Evolutionary conservation across 441 rosid genomes (phyloP), one percentile per base, ranked within the genome.

Genomic region (Pelargonium fulgidum): DNA sequence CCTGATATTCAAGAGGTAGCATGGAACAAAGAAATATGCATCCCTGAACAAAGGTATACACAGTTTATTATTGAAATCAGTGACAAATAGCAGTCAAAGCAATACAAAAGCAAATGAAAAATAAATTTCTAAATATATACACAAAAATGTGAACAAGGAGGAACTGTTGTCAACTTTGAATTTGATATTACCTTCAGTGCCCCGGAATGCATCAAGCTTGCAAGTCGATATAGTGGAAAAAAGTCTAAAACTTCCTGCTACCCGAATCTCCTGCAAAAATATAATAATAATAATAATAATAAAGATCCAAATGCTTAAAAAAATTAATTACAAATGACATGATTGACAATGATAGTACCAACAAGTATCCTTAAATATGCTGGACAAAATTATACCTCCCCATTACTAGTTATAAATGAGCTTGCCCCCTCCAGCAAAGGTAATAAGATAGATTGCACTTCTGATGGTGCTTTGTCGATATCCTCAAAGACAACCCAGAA

Each of bases 401-500:
- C 97, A 14, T 86, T 82, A 80, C 87, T 82, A 42, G 97, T 88
- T 26, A 74, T 36, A 56, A 92, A 89, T 64, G 86, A 82, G 80
- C 82, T 77, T 65, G 89, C 81, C 29, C 96, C 98, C 82, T 85
- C 97, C 65, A 95, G 82, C 77, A 95, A 82, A 56, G 98, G 96
- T 78, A 92, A 85, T 72, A 95, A 81, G 59, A 89, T 79, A 33
- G 96, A 85, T 62, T 87, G 90, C 67, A 92, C 95, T 81, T 95
- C 99, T 29, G 96, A 77, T 41, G 96, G 88, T 71, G 97, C 97
- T 83, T 87, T 91, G 80, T 95, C 97, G 73, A 95, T 91, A 82
- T 89, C 95, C 85, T 95, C 99, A 66, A 95, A 85, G 58, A 92
- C 96, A 77, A 95, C 92, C 99, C 99, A 92, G 72, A 78, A 84